These are phyloP conservation scores for Sporothrix pseudoabietina DNA, from an alignment of 2,329 filamentous ascomycete genomes.

Conservation along the genomic window DNA sequence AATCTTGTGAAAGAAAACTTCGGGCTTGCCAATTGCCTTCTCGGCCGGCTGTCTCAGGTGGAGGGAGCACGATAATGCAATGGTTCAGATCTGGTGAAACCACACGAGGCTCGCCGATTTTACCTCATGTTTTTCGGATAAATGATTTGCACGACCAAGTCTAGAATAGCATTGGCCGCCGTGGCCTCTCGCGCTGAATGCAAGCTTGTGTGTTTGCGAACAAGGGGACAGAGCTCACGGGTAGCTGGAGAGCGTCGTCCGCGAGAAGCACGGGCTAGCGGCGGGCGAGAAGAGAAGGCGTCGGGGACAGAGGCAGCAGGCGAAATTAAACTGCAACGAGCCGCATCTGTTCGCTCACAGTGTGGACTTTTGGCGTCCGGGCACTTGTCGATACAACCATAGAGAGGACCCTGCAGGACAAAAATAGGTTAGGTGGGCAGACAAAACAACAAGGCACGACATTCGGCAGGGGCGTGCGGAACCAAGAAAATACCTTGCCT, in stretches of 20 bases:
- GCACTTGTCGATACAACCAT: neutral
- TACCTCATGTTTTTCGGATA: neutral
- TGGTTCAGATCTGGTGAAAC: neutral
- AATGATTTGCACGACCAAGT: neutral
- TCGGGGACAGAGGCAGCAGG: neutral
- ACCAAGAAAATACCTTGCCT: neutral
- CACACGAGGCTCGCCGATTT: constrained; percentile 3
- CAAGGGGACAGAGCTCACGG: neutral
- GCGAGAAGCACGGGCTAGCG: neutral
- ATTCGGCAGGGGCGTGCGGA: neutral
- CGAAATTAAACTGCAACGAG: constrained; percentile 13
- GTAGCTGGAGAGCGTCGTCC: neutral
- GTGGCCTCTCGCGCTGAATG: neutral
- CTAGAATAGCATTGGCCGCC: neutral
- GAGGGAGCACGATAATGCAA: neutral
- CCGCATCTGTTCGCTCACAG: neutral
- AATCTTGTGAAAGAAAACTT: neutral
- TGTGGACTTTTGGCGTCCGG: constrained; percentile 3
- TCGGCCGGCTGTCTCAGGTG: neutral
- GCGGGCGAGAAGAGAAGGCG: neutral
- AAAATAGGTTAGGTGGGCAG: constrained; percentile 8
- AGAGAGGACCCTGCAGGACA: constrained; percentile 21
- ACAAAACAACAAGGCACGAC: neutral
- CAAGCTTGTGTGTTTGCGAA: neutral
- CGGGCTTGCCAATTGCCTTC: neutral